Evolutionary conservation across 2,329 filamentous ascomycete species (phyloP).

Genomic region (Cytospora leucostoma): DNA sequence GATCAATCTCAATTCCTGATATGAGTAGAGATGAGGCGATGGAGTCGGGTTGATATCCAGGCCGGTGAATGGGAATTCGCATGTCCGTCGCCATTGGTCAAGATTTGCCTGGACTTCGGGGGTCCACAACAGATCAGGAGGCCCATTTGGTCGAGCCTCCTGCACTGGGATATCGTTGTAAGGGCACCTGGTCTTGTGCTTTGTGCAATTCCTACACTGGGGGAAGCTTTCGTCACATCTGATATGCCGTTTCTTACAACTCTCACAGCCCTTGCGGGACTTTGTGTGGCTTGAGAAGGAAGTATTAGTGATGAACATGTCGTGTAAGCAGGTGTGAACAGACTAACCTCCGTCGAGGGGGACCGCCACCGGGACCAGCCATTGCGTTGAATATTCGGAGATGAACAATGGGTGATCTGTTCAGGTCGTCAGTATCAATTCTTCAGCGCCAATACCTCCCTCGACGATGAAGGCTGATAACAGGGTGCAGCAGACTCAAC

Average conservation of each 20-base stretch:
- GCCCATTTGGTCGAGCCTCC: conserved; percentile 62
- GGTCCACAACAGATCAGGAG: conserved; percentile 78
- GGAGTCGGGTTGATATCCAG: conserved; percentile 75
- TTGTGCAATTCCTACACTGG: conserved; percentile 98
- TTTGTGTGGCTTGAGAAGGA: conserved; percentile 79
- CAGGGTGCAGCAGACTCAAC: conserved; percentile 10
- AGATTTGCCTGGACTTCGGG: conserved; percentile 81
- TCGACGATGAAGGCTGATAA: neutral
- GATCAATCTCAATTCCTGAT: conserved; percentile 82
- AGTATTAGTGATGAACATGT: conserved; percentile 25
- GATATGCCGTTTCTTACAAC: conserved; percentile 96
- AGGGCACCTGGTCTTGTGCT: conserved; percentile 97
- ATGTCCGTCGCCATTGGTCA: conserved; percentile 79
- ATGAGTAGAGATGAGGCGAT: conserved; percentile 70
- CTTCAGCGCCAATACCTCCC: no score
- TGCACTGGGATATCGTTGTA: conserved; percentile 85
- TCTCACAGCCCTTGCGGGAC: conserved; percentile 96
- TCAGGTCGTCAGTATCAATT: neutral
- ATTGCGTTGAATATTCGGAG: conserved; percentile 52
- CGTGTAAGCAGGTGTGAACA: conserved; percentile 7
- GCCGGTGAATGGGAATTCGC: conserved; percentile 81
- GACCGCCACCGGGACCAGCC: conserved; percentile 93
- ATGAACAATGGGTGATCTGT: neutral
- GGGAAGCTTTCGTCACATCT: conserved; percentile 97
- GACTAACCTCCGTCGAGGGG: conserved; percentile 69